Percentiles rank a stretch among this genome's conserved stretches.
Evolutionary conservation across 1,284 basidiomycete genomes (phyloP).

Genomic region (Vanrija humicola): DNA sequence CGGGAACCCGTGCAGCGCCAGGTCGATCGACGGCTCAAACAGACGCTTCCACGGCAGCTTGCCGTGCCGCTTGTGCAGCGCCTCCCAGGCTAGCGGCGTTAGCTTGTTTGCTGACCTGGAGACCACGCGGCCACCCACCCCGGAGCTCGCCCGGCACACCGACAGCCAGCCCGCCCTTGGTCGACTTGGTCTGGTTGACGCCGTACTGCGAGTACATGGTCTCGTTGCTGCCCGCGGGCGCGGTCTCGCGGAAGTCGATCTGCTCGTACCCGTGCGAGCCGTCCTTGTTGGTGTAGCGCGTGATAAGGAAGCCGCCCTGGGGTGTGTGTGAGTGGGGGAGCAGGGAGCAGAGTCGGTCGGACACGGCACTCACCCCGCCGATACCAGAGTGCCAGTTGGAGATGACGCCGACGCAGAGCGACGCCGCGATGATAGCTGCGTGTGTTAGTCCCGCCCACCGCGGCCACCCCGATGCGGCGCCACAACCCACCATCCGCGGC

Average conservation of each 20-base stretch:
- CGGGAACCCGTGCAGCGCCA: conserved; percentile 71
- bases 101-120: not conserved
- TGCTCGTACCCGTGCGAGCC: conserved; percentile 37
- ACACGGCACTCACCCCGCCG: conserved; percentile 33
- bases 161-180: conserved; percentile 69
- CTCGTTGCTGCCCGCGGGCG: conserved; percentile 44
- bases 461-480: too few relatives aligned
- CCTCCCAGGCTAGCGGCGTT: conserved; percentile 54
- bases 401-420: conserved; percentile 49
- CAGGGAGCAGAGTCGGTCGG: not conserved
- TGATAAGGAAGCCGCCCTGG: conserved; percentile 18
- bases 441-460: too few relatives aligned
- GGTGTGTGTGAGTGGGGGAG: not conserved
- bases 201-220: conserved; percentile 29
- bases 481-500: conserved; percentile 43
- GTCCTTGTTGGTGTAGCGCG: conserved; percentile 15
- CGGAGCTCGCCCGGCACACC: conserved; percentile 80
- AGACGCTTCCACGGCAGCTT: conserved; percentile 67
- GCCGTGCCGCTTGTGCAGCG: conserved; percentile 69
- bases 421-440: conserved; percentile 29
- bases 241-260: conserved; percentile 50
- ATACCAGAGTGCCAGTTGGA: conserved; percentile 49
- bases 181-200: conserved; percentile 43
- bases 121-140: conserved; percentile 50
- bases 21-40: conserved; percentile 65